Evolutionary conservation across 2,329 filamentous ascomycete species (phyloP), one percentile per base, ranked within the genome.

Genomic region (Colletotrichum theobromicola): DNA sequence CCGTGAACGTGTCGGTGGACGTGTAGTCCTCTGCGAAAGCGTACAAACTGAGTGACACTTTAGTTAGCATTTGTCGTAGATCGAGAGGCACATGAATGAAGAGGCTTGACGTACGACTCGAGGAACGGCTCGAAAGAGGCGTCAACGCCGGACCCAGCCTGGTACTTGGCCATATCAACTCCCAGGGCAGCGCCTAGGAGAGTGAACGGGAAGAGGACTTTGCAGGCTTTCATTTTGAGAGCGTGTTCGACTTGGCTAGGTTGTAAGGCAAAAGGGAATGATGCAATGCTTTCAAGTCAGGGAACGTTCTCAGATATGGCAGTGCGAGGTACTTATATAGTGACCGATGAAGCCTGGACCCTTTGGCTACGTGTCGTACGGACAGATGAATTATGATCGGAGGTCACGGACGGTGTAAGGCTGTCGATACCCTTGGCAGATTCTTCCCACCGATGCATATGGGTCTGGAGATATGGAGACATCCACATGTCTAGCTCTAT

Each of bases 1-100:
- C 68, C 9, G 68, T 71, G 62, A 71, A 71, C 18, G 68, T 71
- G 62, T 67, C 50, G n/a, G 68, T 71, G 26, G 68, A 18, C 16
- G 32, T 35, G 50, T 66, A 46, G 28, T 71, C 68, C n/a, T 71
- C 68, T 5, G 68, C 68, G 16, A 18, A 71, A 32, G 68, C 68
- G 50, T 71, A 71, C n/a, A 71, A 4, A 12, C 68, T 71, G 26
- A 6, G 13, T 64, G 3, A 10, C 21, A 6, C 37, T 57, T 62
- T 12, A 50, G 12, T 50, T 21, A 50, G 42, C 2, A 57, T 24
- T 50, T 34, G 28, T 30, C 18, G 4, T 12, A 2, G 2, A 32
- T 10, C 15, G 4, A 18, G 2, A 42, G 2, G 8, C 4, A 18
- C 21, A 32, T 7, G 32, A 30, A 12, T n/a, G 4, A 12, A 7